Evolutionary conservation across 805 yeast genomes (phyloP).

Genomic region (Zygosaccharomyces kombuchaensis): DNA sequence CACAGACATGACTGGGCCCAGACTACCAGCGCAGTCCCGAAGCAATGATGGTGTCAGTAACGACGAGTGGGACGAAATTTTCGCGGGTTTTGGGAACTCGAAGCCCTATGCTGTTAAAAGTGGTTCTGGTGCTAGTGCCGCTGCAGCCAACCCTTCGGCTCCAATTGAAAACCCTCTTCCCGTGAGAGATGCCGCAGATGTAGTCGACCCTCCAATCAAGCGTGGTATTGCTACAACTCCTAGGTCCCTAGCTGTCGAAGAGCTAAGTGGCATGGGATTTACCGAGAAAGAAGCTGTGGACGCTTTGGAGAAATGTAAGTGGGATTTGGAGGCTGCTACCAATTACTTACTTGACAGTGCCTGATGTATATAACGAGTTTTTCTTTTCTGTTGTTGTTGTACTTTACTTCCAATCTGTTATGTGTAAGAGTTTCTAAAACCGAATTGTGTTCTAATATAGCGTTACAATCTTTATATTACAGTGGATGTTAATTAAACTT

Average conservation of each 20-base stretch:
- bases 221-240: constrained; percentile 43
- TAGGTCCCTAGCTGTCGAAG: constrained; percentile 60
- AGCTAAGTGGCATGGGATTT: constrained; percentile 88
- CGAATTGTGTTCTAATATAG: constrained; percentile 1
- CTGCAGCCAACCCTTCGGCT: constrained; percentile 10
- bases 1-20: constrained; percentile 3
- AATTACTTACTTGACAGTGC: constrained; percentile 75
- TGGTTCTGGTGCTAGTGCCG: constrained; percentile 5
- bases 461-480: background rate
- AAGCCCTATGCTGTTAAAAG: constrained; percentile 9
- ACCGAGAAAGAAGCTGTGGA: constrained; percentile 55
- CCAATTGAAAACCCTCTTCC: constrained; percentile 19
- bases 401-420: background rate
- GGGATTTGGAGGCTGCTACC: constrained; percentile 85
- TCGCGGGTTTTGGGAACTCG: constrained; percentile 76
- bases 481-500: background rate
- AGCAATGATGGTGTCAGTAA: constrained; percentile 32
- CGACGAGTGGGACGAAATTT: constrained; percentile 93
- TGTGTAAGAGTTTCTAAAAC: constrained; percentile 1
- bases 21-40: background rate
- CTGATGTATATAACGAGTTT: constrained; percentile 22
- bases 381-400: background rate
- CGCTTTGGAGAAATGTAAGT: constrained; percentile 65
- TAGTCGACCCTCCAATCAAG: constrained; percentile 15
- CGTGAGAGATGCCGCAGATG: constrained; percentile 7